Conservation (phyloP, 2,329 filamentous ascomycete species). For the Xylariaceae sp. region DNA sequence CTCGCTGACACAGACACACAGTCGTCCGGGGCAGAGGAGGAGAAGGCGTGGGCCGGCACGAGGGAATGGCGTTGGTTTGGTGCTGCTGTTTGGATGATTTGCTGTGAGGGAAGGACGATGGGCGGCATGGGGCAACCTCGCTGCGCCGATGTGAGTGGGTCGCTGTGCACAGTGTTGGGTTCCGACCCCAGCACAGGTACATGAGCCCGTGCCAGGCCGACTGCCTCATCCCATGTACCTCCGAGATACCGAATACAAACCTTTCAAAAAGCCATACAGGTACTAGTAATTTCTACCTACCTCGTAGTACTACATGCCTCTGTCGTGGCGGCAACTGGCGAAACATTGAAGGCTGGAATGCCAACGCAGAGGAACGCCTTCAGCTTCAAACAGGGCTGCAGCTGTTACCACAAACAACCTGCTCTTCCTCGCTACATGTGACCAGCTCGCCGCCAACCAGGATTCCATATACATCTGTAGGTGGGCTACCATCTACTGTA, state of each 20-base stretch:
- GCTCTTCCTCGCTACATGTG: too few species aligned
- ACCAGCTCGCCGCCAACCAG: too few species aligned
- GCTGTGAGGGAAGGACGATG: slow-evolving; percentile 11
- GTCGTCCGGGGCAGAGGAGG: background rate
- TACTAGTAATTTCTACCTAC: background rate
- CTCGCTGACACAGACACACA: too few species aligned
- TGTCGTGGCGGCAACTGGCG: too few species aligned
- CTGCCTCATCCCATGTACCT: too few species aligned
- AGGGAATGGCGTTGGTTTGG: slow-evolving; percentile 8
- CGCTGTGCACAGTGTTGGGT: background rate
- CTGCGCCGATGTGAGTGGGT: slow-evolving; percentile 15
- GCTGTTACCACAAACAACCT: too few species aligned
- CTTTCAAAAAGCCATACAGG: background rate
- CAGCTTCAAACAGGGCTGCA: too few species aligned
- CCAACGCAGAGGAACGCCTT: too few species aligned
- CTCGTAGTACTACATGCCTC: background rate
- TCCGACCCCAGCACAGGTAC: slow-evolving; percentile 3
- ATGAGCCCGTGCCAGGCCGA: background rate
- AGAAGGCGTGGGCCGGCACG: background rate
- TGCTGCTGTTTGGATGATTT: slow-evolving; percentile 14
- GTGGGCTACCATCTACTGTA: too few species aligned
- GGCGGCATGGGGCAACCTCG: slow-evolving; percentile 10
- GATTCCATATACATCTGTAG: too few species aligned
- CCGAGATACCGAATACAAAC: background rate
- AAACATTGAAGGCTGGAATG: too few species aligned